Base-by-base conservation (phyloP, 805 yeast species). In the Lipomyces spencermartinsiae region DNA sequence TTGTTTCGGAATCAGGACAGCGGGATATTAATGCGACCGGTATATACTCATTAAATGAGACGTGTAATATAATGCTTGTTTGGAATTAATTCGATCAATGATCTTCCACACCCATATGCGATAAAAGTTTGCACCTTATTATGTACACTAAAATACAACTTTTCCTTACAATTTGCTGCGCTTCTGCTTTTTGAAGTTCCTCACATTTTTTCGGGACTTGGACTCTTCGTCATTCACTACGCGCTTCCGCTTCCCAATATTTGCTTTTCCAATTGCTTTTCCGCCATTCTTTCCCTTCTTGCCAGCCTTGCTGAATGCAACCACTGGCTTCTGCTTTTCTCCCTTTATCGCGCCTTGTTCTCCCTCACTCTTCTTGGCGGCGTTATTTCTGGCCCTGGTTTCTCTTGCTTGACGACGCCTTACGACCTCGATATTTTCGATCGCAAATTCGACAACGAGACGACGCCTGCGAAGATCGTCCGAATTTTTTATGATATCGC, bases 341-440 rank as follows among this genome's bases (percentile, higher is more conserved):
- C 46, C 58, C 14, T 51, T 55, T 4, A 46, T 53, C 7, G 37
- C 61, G 3, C 9, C 56, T 8, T 19, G 46, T 16, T 34, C 61
- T 16, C 59, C 64, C 4, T 57, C 51, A 1, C 51, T 56, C 43
- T 58, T 54, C 51, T 57, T 57, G 31, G 29, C 60, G 12, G 5
- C 31, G 19, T 29, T 25, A 55, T 59, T 22, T 31, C 62, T 22
- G 34, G 61, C 62, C 12, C 56, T 16, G 22, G 14, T 51, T 22
- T 66, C 73, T n/a, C 73, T 63, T 29, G 93, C 97, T 69, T 86
- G 85, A 82, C 98, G 89, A 80, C 98, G 89, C 80, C 91, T 91
- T 55, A 95, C 89, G 66, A 95, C 97, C 76, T 91, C 90, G 37
- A 98, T 96, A 78, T 95, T 93, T 78, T 95, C 99, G 74, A 95